Base-by-base conservation (phyloP, 257 asterid genomes). In the Schizonepeta tenuifolia region DNA sequence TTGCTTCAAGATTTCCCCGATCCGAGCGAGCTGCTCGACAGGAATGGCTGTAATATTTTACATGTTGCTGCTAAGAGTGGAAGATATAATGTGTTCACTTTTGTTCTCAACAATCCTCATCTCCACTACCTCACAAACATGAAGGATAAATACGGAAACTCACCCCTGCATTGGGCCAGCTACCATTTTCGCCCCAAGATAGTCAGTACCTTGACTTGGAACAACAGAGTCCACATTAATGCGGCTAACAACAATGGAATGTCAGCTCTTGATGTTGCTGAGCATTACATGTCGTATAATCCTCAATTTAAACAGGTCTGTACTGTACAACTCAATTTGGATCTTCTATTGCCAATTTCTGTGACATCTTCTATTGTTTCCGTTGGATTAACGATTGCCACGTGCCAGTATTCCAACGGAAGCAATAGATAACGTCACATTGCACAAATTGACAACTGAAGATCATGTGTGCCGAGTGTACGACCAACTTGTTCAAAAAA, bases 231-330 rank as follows among this genome's bases (percentile, higher is more conserved):
- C 62, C 66, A 63, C 44, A n/a, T 78, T 35, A 58, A 56, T 41
- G 55, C 22, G 18, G 57, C 54, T 41, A 84, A 84, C 43, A 47
- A 66, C 15, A 54, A 55, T 3, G 83, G 81, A 13, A 61, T 67
- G 77, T 74, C 84, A 26, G 81, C 81, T 65, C 69, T 79, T 6
- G 88, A 81, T 76, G 65, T 35, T 68, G 76, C 84, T 68, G 83
- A 74, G 54, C 1, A 13, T 26, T 5, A 3, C 70, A 66, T 55
- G 55, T 7, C 4, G 4, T 1, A 26, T 21, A 21, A 61, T 35
- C 67, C 62, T 24, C 49, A 7, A 15, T 74, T 43, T 41, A 43
- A 15, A 36, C 77, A 79, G 77, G 83, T 74, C 69, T 13, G 71
- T 7, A 46, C 18, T 0, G 6, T 43, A 7, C 13, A 9, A 4